Evolutionary conservation across 139 green algal genomes (phyloP).

Genomic region (Coccomyxa sp.): DNA sequence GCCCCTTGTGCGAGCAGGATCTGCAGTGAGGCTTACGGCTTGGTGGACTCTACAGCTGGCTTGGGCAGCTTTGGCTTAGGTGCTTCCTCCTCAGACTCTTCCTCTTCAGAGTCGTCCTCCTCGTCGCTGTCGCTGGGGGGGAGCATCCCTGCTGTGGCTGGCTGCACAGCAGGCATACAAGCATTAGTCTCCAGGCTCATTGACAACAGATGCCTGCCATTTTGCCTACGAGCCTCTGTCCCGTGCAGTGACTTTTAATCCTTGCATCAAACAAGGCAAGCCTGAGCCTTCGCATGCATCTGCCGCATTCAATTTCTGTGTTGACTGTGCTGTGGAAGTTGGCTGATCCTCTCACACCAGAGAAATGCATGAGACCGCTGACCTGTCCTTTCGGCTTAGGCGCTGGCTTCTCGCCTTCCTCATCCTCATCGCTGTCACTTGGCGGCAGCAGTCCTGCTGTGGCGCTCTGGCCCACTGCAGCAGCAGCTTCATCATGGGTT

Average conservation of each 20-base stretch:
- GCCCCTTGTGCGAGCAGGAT: too few relatives aligned
- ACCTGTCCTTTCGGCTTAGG: constrained; percentile 14
- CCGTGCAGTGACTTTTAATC: too few relatives aligned
- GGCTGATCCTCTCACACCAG: too few relatives aligned
- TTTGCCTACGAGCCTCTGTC: too few relatives aligned
- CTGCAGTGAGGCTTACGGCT: neutral
- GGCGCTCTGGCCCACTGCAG: constrained; percentile 39
- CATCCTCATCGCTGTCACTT: constrained; percentile 58
- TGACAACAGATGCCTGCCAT: too few relatives aligned
- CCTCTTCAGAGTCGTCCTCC: constrained; percentile 36
- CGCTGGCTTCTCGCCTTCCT: constrained; percentile 24
- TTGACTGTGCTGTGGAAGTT: too few relatives aligned
- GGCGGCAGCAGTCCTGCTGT: constrained; percentile 73
- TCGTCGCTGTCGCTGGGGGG: constrained; percentile 64
- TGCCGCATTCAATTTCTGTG: too few relatives aligned
- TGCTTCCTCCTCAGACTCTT: constrained; percentile 16
- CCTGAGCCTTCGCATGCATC: too few relatives aligned
- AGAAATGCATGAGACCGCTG: too few relatives aligned
- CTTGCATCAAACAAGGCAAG: too few relatives aligned
- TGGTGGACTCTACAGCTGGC: neutral
- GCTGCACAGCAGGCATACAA: constrained; percentile 47
- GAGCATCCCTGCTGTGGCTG: constrained; percentile 64
- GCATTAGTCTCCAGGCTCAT: too few relatives aligned
- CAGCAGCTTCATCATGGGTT: neutral
- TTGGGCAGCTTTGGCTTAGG: constrained; percentile 14